phyloP scores from a whole-genome alignment of 306 rosid genomes.

The Cotoneaster glaucophyllus region DNA sequence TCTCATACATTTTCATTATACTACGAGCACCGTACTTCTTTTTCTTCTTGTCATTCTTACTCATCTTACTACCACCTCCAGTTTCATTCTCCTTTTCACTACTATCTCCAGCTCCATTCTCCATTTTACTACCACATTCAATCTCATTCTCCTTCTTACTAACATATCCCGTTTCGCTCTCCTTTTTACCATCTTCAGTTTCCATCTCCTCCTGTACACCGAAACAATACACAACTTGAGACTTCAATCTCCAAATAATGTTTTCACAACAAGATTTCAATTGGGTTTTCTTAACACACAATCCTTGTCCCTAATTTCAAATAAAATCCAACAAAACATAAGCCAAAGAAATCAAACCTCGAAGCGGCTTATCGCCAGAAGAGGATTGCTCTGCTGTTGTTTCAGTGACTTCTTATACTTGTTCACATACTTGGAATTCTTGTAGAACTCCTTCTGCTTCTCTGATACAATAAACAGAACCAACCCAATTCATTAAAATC shows the following conservation, averaged over 20 bases:
- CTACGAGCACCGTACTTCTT: constrained; percentile 28
- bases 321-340: background rate
- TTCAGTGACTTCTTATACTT: constrained; percentile 67
- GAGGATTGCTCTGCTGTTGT: constrained; percentile 26
- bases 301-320: no score
- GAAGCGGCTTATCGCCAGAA: background rate
- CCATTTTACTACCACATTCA: constrained; percentile 11
- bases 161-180: background rate
- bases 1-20: constrained; percentile 47
- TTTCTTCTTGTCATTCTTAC: constrained; percentile 20
- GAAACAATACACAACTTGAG: background rate
- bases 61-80: constrained; percentile 14
- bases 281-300: background rate
- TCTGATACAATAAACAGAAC: constrained; percentile 36
- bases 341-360: constrained; percentile 39
- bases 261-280: background rate
- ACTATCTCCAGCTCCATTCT: background rate
- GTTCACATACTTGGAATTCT: constrained; percentile 67
- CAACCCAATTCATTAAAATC: background rate
- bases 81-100: constrained; percentile 28
- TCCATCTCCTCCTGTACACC: constrained; percentile 35
- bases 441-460: constrained; percentile 64
- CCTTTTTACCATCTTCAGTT: constrained; percentile 13
- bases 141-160: constrained; percentile 18
- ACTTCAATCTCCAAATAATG: background rate